phyloP scores from a whole-genome alignment of 306 rosid genomes.

The Spatholobus suberectus region DNA sequence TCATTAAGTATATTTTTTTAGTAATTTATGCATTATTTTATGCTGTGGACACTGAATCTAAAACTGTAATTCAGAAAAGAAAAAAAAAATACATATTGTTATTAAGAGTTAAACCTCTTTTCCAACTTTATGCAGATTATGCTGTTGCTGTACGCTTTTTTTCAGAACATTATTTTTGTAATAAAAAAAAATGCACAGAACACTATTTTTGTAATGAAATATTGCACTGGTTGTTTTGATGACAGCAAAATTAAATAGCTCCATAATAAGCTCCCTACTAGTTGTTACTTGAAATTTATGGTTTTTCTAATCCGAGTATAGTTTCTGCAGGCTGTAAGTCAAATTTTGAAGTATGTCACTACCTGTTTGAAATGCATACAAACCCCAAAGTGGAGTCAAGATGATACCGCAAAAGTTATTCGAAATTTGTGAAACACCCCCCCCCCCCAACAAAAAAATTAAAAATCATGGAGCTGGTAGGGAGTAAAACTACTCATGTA shows the following conservation, averaged over 20 bases:
- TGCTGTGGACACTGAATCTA: conserved; percentile 16
- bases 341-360: conserved; percentile 29
- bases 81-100: not conserved
- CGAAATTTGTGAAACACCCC: conserved; percentile 23
- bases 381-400: conserved; percentile 36
- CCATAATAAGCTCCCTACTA: not conserved
- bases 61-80: not conserved
- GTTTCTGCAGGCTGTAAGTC: conserved; percentile 39
- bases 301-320: conserved; percentile 24
- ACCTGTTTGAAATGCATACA: conserved; percentile 31
- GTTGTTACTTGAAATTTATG: not conserved
- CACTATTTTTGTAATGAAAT: not conserved
- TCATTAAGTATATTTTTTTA: too few relatives aligned
- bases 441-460: not conserved
- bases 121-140: not conserved
- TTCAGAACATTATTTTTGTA: not conserved
- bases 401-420: conserved; percentile 11
- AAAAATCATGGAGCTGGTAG: conserved; percentile 22
- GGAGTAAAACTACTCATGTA: conserved; percentile 6
- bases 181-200: not conserved
- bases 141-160: not conserved
- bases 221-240: not conserved
- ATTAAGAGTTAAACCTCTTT: not conserved
- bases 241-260: not conserved
- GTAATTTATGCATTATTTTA: conserved; percentile 13